These are phyloP conservation scores for Yamadazyma songkhlaensis DNA, from an alignment of 1,139 yeast species.

Conservation along the genomic window DNA sequence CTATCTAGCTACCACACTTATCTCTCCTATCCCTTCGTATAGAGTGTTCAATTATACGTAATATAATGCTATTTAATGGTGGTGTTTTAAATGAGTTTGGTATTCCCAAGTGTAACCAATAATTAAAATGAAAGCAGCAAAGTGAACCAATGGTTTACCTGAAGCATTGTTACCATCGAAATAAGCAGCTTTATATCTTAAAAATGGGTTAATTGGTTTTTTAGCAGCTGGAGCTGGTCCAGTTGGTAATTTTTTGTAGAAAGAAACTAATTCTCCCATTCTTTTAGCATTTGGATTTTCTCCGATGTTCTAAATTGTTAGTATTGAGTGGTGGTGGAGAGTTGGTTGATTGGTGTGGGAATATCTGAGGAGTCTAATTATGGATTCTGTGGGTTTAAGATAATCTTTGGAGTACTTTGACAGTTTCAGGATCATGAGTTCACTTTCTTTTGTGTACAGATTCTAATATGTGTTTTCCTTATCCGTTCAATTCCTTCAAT, in stretches of 20 bases:
- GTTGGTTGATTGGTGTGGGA: not conserved
- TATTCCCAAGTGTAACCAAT: conserved; percentile 93
- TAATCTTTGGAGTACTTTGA: no score
- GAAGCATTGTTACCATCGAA: conserved; percentile 76
- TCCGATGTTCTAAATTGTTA: conserved; percentile 66
- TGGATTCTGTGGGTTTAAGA: no score
- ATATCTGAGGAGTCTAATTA: not conserved
- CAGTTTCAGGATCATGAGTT: no score
- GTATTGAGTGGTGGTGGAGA: conserved; percentile 3
- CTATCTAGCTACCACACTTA: no score
- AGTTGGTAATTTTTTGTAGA: conserved; percentile 95
- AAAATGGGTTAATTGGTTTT: conserved; percentile 70
- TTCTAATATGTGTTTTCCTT: no score
- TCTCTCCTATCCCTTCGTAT: no score
- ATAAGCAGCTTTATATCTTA: conserved; percentile 75
- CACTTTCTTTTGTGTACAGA: no score
- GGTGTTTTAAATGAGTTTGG: conserved; percentile 74
- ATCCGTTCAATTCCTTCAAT: no score
- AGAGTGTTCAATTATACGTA: no score
- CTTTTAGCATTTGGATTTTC: conserved; percentile 96
- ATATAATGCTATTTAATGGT: conserved; percentile 14
- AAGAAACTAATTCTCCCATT: conserved; percentile 90
- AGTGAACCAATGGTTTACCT: conserved; percentile 80
- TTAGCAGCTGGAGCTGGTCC: conserved; percentile 78
- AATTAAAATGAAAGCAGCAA: conserved; percentile 65